Evolutionary conservation across 495 filamentous ascomycete species (phyloP).

Genomic region (Lepidopterella palustris): DNA sequence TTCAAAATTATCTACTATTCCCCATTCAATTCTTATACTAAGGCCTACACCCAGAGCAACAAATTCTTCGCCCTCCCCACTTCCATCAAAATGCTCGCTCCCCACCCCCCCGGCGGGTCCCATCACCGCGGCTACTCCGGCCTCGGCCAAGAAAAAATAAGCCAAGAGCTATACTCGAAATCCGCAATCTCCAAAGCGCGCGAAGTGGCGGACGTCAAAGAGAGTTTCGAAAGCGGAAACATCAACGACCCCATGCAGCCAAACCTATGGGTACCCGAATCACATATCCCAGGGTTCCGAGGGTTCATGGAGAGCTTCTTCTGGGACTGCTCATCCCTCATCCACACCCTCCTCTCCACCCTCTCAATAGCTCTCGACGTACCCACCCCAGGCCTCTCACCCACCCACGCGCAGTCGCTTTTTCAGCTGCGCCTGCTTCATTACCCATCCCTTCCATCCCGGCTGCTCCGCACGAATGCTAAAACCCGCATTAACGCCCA

Average conservation of each 20-base stretch:
- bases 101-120: constrained; percentile 52
- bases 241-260: constrained; percentile 49
- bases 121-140: constrained; percentile 61
- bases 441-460: constrained; percentile 53
- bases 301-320: constrained; percentile 54
- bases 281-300: constrained; percentile 53
- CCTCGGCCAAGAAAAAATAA: constrained; percentile 59
- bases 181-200: constrained; percentile 39
- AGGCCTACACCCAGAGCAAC: neutral
- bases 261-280: constrained; percentile 60
- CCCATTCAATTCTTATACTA: neutral
- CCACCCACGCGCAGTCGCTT: constrained; percentile 15
- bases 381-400: constrained; percentile 6
- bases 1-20: neutral
- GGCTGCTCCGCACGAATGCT: neutral
- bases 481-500: constrained; percentile 38
- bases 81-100: constrained; percentile 48
- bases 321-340: constrained; percentile 24
- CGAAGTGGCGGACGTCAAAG: constrained; percentile 46
- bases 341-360: constrained; percentile 20
- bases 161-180: constrained; percentile 50
- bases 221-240: constrained; percentile 63
- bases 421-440: constrained; percentile 58
- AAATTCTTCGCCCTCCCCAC: constrained; percentile 42
- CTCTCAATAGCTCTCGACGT: constrained; percentile 24